Evolutionary conservation across 2,329 filamentous ascomycete genomes (phyloP), one percentile per base, ranked within the genome.

Genomic region (Neopestalotiopsis rosae): DNA sequence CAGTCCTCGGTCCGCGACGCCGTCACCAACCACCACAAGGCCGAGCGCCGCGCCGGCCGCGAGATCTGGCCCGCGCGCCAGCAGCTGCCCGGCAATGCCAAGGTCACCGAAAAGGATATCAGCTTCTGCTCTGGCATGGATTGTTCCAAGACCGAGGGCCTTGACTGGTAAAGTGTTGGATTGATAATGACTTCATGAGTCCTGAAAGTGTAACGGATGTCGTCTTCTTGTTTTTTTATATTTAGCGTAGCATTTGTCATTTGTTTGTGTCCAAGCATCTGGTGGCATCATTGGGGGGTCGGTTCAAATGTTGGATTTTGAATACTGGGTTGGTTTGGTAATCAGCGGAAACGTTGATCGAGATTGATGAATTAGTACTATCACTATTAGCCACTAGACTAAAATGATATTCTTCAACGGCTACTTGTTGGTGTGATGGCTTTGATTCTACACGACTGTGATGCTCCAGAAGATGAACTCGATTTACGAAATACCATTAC

Each of bases 51-150:
- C 2, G 79, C 75, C 0, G 82, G 81, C 7, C 71, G 76, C 42
- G 83, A 88, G 76, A 86, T 88, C 66, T 88, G 86, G 86, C 87
- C 87, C 0, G 86, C 86, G 68, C 72, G 71, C 71, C 72, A 64
- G 40, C 20, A 45, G n/a, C 28, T 49, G 38, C 34, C 61, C n/a
- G 20, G 34, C 4, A 64, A 2, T 20, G 40, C 61, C 24, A 28
- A 45, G n/a, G 61, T 64, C 38, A 49, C 34, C 20, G 61, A 45
- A 5, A 20, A 64, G 20, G 61, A 64, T 24, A 34, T 64, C n/a
- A 40, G 38, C 28, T 64, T 64, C 42, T 64, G 61, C 28, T 49
- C 61, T 9, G 10, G 17, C 20, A 20, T 64, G 40, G 61, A 64
- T 20, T 64, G 61, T 24, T 64, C 28, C n/a, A 64, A 45, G 61